Evolutionary conservation across 2,329 filamentous ascomycete species (phyloP), one percentile per base, ranked within the genome.

Genomic region (Ophiostoma sp.): DNA sequence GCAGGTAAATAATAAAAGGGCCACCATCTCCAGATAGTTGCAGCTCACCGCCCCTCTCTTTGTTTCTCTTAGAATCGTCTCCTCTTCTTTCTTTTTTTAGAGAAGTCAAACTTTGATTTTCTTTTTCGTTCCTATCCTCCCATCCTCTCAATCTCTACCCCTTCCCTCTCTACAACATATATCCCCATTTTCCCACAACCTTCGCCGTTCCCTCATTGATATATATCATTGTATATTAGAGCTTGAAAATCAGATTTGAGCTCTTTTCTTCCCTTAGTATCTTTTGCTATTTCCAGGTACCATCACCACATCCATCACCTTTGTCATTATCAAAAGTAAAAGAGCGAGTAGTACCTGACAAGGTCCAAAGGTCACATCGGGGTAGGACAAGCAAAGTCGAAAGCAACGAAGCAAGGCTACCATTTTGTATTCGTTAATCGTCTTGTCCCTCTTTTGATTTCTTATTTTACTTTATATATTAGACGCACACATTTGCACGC

Each of bases 351-450:
- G 12, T 68, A 39, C 6, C 22, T 15, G 12, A 3, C 22, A 45
- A 50, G 15, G 42, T 5, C 5, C 15, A 28, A 50, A 48, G 42
- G 66, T 52, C 66, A 33, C 66, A 69, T 55, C 66, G 45, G 28
- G 66, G 45, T 69, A 22, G 66, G 28, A 69, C 66, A 69, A 22
- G 66, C 45, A 69, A 15, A 4, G 15, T 4, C 15, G 19, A 15
- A 69, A 48, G 66, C 45, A 69, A 25, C 66, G 9, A 69, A 69
- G 31, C 45, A 52, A 69, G 28, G 45, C 64, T 69, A 36, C 45
- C 31, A 22, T 36, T 25, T 5, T 12, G 28, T 69, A 48, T 36
- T 31, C 28, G 52, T 48, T n/a, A 11, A 22, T 17, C 7, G 12
- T 36, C 28, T 25, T 9, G 15, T 50, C 15, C 42, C 9, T 68